These are phyloP conservation scores for Globisporangium abappressorium DNA, from an alignment of 352 stramenopile genomes.

Conservation along the genomic window DNA sequence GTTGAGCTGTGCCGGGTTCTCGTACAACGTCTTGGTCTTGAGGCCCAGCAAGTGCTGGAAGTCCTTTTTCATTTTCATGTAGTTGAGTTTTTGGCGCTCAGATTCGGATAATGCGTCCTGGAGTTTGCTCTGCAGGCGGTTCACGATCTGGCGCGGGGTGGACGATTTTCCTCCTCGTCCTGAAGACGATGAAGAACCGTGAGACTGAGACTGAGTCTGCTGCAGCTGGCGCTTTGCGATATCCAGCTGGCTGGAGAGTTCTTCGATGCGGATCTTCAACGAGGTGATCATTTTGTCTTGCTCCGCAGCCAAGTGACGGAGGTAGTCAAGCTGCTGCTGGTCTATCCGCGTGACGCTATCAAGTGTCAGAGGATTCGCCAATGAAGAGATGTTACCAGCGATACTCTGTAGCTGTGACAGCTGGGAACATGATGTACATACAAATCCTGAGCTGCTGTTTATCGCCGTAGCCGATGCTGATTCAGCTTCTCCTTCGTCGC, in stretches of 20 bases:
- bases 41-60: conserved; percentile 41
- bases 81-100: conserved; percentile 39
- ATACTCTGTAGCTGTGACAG: neutral
- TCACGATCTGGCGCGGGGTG: conserved; percentile 24
- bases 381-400: neutral
- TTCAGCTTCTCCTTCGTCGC: conserved; percentile 1
- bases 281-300: conserved; percentile 48
- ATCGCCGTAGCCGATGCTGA: neutral
- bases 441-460: neutral
- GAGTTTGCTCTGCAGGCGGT: conserved; percentile 32
- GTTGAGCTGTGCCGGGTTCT: conserved; percentile 31
- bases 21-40: conserved; percentile 40
- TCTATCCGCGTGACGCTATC: conserved; percentile 35
- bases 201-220: neutral
- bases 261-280: conserved; percentile 43
- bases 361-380: conserved; percentile 21
- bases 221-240: conserved; percentile 8
- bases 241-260: conserved; percentile 27
- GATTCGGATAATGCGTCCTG: conserved; percentile 42
- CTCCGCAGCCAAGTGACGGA: conserved; percentile 43
- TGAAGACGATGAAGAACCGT: neutral
- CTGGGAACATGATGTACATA: conserved; percentile 1
- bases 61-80: conserved; percentile 44
- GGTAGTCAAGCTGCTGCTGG: conserved; percentile 41
- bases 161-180: neutral